Evolutionary conservation across 106 monocot species (phyloP).

Genomic region (Dendrobium nobile): DNA sequence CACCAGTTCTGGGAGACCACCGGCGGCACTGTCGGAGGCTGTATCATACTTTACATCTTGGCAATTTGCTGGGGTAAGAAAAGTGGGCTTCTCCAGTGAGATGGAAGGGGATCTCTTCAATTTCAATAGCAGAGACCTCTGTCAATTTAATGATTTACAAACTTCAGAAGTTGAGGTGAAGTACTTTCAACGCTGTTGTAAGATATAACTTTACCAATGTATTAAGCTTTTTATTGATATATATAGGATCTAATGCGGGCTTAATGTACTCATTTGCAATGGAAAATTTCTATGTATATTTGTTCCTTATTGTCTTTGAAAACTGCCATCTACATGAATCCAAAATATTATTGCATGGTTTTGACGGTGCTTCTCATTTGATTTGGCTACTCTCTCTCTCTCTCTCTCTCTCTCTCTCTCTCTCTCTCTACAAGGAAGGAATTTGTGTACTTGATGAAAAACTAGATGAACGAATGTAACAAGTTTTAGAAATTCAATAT

Average conservation of each 20-base stretch:
- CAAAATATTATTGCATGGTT: too few species aligned
- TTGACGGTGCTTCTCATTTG: too few species aligned
- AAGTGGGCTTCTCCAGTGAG: constrained; percentile 19
- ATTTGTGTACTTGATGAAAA: too few species aligned
- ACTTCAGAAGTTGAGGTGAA: not conserved
- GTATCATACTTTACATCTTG: constrained; percentile 8
- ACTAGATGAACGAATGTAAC: too few species aligned
- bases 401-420: too few species aligned
- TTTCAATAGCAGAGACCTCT: not conserved
- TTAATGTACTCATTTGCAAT: not conserved
- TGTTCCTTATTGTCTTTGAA: not conserved
- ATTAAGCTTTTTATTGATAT: not conserved
- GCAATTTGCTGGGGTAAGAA: constrained; percentile 20
- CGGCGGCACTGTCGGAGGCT: not conserved
- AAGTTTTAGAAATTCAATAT: too few species aligned
- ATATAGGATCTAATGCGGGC: not conserved
- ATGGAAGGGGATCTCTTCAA: not conserved
- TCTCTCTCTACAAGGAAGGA: too few species aligned
- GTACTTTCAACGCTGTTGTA: not conserved
- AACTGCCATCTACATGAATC: too few species aligned
- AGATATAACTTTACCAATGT: not conserved
- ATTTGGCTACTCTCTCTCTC: too few species aligned
- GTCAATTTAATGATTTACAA: not conserved
- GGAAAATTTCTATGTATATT: not conserved
- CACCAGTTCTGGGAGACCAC: constrained; percentile 15